phyloP scores from a whole-genome alignment of 768 basidiomycete genomes.

The Suillus weaverae region DNA sequence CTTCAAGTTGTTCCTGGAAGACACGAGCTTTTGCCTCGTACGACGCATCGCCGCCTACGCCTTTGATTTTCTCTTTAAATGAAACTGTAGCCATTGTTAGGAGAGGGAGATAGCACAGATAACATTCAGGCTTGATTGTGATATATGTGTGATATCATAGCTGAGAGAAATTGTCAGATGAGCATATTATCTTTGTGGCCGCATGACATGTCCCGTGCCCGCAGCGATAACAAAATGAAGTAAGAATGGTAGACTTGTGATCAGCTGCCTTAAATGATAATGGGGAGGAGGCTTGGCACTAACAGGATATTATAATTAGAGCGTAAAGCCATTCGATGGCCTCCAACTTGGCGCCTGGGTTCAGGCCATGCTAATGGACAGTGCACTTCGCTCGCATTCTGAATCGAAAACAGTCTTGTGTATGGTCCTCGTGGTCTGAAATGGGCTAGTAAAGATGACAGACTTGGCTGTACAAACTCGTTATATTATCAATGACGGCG shows the following conservation, averaged over 20 bases:
- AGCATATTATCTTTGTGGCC: not conserved
- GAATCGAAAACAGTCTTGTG: not conserved
- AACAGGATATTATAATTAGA: not conserved
- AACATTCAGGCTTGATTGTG: not conserved
- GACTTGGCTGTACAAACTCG: not conserved
- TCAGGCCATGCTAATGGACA: not conserved
- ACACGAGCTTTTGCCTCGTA: constrained; percentile 22
- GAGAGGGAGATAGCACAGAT: not conserved
- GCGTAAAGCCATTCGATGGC: not conserved
- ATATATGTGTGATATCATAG: not conserved
- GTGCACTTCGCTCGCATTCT: not conserved
- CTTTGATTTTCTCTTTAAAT: constrained; percentile 22
- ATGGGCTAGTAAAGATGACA: not conserved
- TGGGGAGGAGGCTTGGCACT: not conserved
- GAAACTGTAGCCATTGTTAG: constrained; percentile 14
- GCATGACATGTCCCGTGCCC: not conserved
- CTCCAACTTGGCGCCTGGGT: not conserved
- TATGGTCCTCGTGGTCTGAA: not conserved
- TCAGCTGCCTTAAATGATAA: not conserved
- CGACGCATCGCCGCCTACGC: constrained; percentile 20
- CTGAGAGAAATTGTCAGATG: not conserved
- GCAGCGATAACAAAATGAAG: not conserved
- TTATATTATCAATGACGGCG: not conserved
- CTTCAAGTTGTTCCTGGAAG: constrained; percentile 21
- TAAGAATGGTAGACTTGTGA: not conserved